Conservation (phyloP, 306 rosid species). For the Castanopsis chinensis region DNA sequence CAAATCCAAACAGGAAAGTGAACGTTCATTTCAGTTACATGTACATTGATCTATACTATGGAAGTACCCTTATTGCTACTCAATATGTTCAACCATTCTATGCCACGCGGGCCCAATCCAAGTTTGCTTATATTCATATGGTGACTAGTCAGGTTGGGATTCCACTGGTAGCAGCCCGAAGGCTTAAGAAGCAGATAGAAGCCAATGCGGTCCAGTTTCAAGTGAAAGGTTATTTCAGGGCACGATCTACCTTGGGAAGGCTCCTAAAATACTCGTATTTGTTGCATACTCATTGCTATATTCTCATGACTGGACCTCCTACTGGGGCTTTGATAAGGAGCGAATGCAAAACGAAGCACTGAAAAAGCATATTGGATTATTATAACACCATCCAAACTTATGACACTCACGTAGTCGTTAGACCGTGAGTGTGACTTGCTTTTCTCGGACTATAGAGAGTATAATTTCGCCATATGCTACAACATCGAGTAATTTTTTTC, state of each 20-base stretch:
- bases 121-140: conserved; percentile 61
- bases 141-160: conserved; percentile 73
- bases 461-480: too few relatives aligned
- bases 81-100: conserved; percentile 73
- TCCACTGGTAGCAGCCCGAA: conserved; percentile 44
- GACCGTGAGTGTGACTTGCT: too few relatives aligned
- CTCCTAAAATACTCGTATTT: conserved; percentile 67
- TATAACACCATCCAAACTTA: background rate
- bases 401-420: too few relatives aligned
- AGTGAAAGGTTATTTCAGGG: conserved; percentile 58
- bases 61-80: conserved; percentile 59
- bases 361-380: conserved; percentile 2
- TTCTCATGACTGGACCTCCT: conserved; percentile 70
- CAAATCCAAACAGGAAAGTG: conserved; percentile 88
- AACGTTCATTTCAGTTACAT: conserved; percentile 71
- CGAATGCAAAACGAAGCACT: conserved; percentile 67
- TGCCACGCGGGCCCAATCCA: conserved; percentile 45
- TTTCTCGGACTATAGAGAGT: too few relatives aligned
- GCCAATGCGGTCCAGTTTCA: conserved; percentile 53
- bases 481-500: too few relatives aligned
- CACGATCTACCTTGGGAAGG: conserved; percentile 66
- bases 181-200: conserved; percentile 61
- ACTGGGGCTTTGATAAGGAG: conserved; percentile 51
- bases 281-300: conserved; percentile 51
- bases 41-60: conserved; percentile 57